Evolutionary conservation across 768 basidiomycete genomes (phyloP).

Genomic region (Panellus pusillus): DNA sequence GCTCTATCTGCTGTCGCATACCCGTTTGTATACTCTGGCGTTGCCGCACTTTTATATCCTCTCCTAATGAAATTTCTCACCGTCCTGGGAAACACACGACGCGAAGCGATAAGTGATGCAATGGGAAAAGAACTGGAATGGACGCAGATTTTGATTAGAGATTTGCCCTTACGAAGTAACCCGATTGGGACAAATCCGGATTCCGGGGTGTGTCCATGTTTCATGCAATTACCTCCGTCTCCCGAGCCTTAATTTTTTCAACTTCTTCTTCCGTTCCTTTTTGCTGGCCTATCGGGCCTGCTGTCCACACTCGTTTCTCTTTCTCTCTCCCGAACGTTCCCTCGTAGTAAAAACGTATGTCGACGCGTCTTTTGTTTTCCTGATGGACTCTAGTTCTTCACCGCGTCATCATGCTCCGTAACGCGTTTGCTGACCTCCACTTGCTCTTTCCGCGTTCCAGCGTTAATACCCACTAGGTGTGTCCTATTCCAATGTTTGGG

Average conservation of each 20-base stretch:
- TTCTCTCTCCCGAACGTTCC: neutral
- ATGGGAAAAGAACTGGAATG: slow-evolving; percentile 9
- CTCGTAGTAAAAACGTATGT: slow-evolving; percentile 16
- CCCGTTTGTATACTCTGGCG: slow-evolving; percentile 28
- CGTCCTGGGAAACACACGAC: slow-evolving; percentile 10
- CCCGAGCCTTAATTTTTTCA: slow-evolving; percentile 30
- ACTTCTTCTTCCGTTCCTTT: slow-evolving; percentile 20
- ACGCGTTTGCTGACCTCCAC: slow-evolving; percentile 11
- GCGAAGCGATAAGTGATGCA: slow-evolving; percentile 2
- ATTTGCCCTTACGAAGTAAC: slow-evolving; percentile 1
- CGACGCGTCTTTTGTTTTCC: slow-evolving; percentile 12
- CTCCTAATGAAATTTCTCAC: slow-evolving; percentile 18
- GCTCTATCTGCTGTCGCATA: slow-evolving; percentile 25
- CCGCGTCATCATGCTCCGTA: neutral
- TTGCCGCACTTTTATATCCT: slow-evolving; percentile 20
- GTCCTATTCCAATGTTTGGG: slow-evolving; percentile 6
- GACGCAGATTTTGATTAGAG: slow-evolving; percentile 5
- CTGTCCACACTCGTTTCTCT: slow-evolving; percentile 12
- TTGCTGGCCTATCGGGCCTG: slow-evolving; percentile 25
- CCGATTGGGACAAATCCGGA: slow-evolving; percentile 3
- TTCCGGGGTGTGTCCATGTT: neutral
- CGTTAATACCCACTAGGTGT: slow-evolving; percentile 20
- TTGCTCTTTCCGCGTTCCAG: slow-evolving; percentile 19
- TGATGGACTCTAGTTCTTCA: neutral
- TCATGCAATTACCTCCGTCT: slow-evolving; percentile 19